Conservation (phyloP, 306 rosid species). For the Lathyrus tuberosus region DNA sequence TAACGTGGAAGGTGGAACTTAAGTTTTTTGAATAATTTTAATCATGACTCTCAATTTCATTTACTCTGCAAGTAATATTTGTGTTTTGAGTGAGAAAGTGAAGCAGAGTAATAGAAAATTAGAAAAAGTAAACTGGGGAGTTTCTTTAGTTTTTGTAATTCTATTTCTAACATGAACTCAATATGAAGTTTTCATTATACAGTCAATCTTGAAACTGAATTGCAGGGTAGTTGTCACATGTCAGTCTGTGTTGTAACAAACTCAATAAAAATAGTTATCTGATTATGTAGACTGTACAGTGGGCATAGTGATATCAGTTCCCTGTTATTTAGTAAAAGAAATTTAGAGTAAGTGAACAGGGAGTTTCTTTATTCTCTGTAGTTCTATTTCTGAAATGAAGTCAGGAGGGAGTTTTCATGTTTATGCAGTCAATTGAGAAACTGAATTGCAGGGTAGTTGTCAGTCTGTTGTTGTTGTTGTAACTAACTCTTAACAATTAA, state of each 20-base stretch:
- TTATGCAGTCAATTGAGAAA: not conserved
- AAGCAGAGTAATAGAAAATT: not conserved
- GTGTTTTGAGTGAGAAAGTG: constrained; percentile 9
- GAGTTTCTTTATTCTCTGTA: not conserved
- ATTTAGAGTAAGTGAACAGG: not conserved
- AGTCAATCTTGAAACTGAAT: constrained; percentile 13
- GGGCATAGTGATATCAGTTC: constrained; percentile 4
- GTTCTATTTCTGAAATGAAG: not conserved
- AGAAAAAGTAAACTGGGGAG: constrained; percentile 4
- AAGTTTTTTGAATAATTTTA: not conserved
- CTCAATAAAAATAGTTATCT: not conserved
- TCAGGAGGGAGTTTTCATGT: not conserved
- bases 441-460: too few relatives aligned
- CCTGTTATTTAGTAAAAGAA: not conserved
- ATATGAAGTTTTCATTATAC: not conserved
- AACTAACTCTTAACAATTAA: not conserved
- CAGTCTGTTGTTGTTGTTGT: not conserved
- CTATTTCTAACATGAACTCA: not conserved
- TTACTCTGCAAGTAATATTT: constrained; percentile 15
- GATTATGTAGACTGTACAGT: not conserved
- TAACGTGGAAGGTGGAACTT: not conserved
- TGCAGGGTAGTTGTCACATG: not conserved
- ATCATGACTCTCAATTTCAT: constrained; percentile 4
- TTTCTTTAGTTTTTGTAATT: constrained; percentile 17
- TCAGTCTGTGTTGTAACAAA: not conserved